These are phyloP conservation scores for Imleria badia DNA, from an alignment of 768 basidiomycete species.

Conservation along the genomic window DNA sequence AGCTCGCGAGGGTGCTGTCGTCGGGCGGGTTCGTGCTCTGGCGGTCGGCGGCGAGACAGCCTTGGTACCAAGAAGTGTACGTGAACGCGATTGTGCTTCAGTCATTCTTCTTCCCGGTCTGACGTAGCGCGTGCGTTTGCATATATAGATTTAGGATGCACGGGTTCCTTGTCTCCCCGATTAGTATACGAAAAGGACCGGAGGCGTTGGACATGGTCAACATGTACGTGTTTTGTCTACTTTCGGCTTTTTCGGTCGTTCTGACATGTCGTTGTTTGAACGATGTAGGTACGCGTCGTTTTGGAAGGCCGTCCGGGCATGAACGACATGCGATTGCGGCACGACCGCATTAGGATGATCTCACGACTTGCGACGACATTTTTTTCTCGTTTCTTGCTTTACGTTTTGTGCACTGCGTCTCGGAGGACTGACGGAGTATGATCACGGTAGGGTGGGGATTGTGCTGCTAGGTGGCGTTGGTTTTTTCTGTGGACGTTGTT, in stretches of 20 bases:
- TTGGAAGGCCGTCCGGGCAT: slow-evolving; percentile 29
- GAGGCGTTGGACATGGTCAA: slow-evolving; percentile 66
- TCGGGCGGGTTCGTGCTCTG: slow-evolving; percentile 63
- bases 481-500: too few relatives aligned
- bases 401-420: not conserved
- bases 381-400: not conserved
- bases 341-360: not conserved
- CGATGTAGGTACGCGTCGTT: slow-evolving; percentile 34
- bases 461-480: too few relatives aligned
- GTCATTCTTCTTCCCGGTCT: too few relatives aligned
- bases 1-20: slow-evolving; percentile 56
- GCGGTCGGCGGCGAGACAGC: slow-evolving; percentile 60
- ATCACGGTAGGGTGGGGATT: too few relatives aligned
- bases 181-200: slow-evolving; percentile 52
- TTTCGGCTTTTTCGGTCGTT: not conserved
- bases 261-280: not conserved
- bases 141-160: slow-evolving; percentile 44
- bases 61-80: slow-evolving; percentile 62
- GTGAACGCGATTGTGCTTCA: slow-evolving; percentile 5
- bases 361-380: not conserved
- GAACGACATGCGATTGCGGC: not conserved
- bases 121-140: not conserved
- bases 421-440: too few relatives aligned
- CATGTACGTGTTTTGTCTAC: slow-evolving; percentile 45
- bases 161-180: slow-evolving; percentile 53